Percentiles rank a stretch among this genome's conserved stretches.
Evolutionary conservation across 2,329 filamentous ascomycete species (phyloP).

Genomic region (Phaeosphaeria sp.): DNA sequence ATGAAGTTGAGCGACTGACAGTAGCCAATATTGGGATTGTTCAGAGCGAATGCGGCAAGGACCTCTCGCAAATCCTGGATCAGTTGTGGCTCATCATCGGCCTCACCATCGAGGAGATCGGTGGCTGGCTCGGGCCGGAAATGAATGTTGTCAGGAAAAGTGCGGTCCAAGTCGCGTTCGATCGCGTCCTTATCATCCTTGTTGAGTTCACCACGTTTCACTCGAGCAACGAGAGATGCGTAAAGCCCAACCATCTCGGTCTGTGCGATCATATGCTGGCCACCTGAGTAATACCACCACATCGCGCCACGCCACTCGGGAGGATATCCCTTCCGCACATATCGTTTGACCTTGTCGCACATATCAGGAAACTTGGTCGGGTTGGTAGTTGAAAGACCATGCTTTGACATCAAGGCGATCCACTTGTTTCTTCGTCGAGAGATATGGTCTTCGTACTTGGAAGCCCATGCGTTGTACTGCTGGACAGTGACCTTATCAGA

Average conservation of each 20-base stretch:
- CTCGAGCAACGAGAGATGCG: constrained; percentile 69
- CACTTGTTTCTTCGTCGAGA: constrained; percentile 81
- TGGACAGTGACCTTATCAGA: constrained; percentile 78
- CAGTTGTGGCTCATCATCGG: constrained; percentile 71
- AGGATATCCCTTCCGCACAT: constrained; percentile 90
- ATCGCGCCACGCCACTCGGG: constrained; percentile 93
- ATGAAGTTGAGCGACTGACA: constrained; percentile 97
- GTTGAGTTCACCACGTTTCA: constrained; percentile 67
- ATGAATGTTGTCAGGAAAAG: constrained; percentile 90
- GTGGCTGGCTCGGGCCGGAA: constrained; percentile 72
- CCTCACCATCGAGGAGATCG: constrained; percentile 35
- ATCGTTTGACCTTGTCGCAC: constrained; percentile 84
- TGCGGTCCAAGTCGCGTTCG: constrained; percentile 90
- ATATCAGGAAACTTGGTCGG: constrained; percentile 81
- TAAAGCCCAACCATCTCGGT: constrained; percentile 74
- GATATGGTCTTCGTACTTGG: constrained; percentile 75
- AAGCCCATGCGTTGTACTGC: constrained; percentile 84
- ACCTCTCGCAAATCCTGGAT: constrained; percentile 84
- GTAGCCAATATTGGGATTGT: constrained; percentile 91
- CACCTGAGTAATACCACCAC: constrained; percentile 96
- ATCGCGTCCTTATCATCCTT: constrained; percentile 86
- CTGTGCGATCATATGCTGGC: constrained; percentile 77
- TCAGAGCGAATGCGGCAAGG: constrained; percentile 85
- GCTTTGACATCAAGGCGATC: constrained; percentile 77
- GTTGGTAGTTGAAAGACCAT: constrained; percentile 71